Conservation (phyloP, 2,329 filamentous ascomycete genomes). For the Neonectria ditissima region DNA sequence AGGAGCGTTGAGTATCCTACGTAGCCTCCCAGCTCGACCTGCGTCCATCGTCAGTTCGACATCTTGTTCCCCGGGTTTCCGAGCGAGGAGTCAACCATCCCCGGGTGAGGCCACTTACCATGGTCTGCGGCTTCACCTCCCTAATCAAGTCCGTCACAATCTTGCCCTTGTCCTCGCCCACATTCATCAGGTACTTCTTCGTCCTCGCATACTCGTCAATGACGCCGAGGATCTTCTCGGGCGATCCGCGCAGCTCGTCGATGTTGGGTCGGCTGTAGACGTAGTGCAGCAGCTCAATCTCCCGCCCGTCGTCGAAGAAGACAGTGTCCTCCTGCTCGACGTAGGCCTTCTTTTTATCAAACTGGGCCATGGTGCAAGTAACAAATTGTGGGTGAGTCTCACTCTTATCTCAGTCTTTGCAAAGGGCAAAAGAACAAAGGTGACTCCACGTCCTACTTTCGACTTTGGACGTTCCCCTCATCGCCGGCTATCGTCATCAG, state of each 20-base stretch:
- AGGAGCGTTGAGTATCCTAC: constrained; percentile 85
- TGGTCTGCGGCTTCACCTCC: constrained; percentile 72
- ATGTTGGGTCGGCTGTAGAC: constrained; percentile 72
- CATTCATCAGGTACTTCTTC: constrained; percentile 82
- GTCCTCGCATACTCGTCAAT: constrained; percentile 75
- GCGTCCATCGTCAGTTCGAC: not conserved
- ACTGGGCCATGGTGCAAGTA: constrained; percentile 42
- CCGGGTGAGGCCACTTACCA: constrained; percentile 57
- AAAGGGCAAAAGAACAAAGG: not conserved
- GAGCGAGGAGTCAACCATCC: not conserved
- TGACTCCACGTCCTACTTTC: not conserved
- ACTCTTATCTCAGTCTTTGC: not conserved
- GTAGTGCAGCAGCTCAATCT: constrained; percentile 78
- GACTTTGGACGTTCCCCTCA: not conserved
- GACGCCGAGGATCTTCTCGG: constrained; percentile 71
- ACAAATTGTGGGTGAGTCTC: no score
- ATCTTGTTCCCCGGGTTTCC: not conserved
- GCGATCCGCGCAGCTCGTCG: constrained; percentile 72
- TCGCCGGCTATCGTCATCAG: constrained; percentile 11
- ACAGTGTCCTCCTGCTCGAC: constrained; percentile 54
- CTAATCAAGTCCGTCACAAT: constrained; percentile 77
- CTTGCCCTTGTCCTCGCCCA: constrained; percentile 79
- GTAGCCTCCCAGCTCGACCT: constrained; percentile 83
- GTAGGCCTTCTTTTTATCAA: constrained; percentile 55
- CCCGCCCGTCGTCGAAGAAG: constrained; percentile 76